Base-by-base conservation (phyloP, 768 basidiomycete genomes). In the Boletus fagicola region DNA sequence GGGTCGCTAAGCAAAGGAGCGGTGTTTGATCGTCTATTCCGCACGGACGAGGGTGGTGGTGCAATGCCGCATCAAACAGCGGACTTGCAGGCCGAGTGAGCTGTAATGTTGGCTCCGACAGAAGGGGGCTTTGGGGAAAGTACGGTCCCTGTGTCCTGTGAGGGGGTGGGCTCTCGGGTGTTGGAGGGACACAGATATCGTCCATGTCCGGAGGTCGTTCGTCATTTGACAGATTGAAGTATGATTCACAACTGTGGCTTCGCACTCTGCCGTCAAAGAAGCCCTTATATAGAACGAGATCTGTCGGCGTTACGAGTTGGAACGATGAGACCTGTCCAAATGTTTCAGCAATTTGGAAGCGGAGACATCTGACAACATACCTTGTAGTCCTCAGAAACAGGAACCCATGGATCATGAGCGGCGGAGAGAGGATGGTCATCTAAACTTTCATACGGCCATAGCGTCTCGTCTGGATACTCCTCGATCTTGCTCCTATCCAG, bases 401-500 rank as follows among this genome's bases (percentile, higher is more conserved):
- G 63, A 36, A 68, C 62, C 60, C 63, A 62, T 46, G 60, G 49
- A 30, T 70, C 60, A 46, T 62, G 48, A 52, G 36, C 51, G 20
- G 56, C 60, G 38, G 66, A 59, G 58, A 58, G 50, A 28, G 55
- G 58, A 50, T 24, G n/a, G 10, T 56, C 51, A 30, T 44, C 30
- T 26, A 47, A 39, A 9, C 16, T 54, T 35, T 54, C 58, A 36
- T 49, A 49, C 70, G 71, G 39, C 71, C 71, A 67, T 77, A 76
- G 6, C 76, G 74, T 72, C 63, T 81, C 80, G 39, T 79, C 80
- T 28, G 78, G 73, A 61, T 77, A 80, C 62, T 80, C 80, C 58
- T 74, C 75, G 20, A 75, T 50, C 49, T 49, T 51, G 43, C 48
- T 42, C n/a, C 49, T 33, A 44, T 64, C 52, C 24, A 91, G 72